Evolutionary conservation across 208 protist species (phyloP).

Genomic region (Wallacemonas sp.): DNA sequence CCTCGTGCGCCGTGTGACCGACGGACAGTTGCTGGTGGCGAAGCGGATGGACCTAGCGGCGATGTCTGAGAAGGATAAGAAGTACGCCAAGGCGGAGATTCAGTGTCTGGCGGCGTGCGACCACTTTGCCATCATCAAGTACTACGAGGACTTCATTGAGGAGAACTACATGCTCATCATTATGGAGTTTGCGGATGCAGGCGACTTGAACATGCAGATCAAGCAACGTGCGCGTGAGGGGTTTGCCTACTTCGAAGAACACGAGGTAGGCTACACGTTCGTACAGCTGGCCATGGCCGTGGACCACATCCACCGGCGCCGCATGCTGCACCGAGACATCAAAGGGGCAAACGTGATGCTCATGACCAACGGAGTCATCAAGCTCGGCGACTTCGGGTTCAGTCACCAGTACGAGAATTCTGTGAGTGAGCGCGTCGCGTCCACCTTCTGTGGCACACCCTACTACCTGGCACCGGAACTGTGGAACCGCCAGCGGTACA

Average conservation of each 20-base stretch:
- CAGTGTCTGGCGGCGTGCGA: conserved; percentile 85
- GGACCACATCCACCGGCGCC: conserved; percentile 80
- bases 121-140: conserved; percentile 90
- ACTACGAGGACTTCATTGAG: conserved; percentile 63
- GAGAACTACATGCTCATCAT: conserved; percentile 76
- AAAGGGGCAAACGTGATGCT: conserved; percentile 88
- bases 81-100: conserved; percentile 91
- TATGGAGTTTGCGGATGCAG: conserved; percentile 87
- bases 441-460: conserved; percentile 86
- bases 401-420: conserved; percentile 80
- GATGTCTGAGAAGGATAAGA: conserved; percentile 86
- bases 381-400: conserved; percentile 88
- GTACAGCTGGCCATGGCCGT: conserved; percentile 80
- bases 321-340: conserved; percentile 88
- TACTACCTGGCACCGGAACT: conserved; percentile 93
- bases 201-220: conserved; percentile 82
- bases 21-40: conserved; percentile 72
- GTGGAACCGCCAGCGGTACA: conserved; percentile 87
- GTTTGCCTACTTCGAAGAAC: conserved; percentile 68
- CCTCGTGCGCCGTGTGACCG: conserved; percentile 63
- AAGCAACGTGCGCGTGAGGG: conserved; percentile 52
- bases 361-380: conserved; percentile 75
- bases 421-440: conserved; percentile 68
- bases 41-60: conserved; percentile 89
- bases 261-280: conserved; percentile 83